These are phyloP conservation scores for Mycena floridula DNA, from an alignment of 768 basidiomycete genomes.

Conservation along the genomic window DNA sequence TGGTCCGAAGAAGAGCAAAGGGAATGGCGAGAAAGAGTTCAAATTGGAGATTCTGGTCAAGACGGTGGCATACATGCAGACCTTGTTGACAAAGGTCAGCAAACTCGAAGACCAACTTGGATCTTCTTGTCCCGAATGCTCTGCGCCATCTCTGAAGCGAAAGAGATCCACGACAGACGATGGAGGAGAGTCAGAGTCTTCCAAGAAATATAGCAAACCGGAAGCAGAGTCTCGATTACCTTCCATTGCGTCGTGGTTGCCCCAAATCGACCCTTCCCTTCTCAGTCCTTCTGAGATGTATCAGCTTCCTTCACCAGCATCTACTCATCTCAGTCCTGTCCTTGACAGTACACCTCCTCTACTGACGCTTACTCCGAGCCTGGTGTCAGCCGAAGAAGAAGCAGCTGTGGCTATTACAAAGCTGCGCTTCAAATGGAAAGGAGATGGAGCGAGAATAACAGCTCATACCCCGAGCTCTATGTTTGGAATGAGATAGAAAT, in stretches of 20 bases:
- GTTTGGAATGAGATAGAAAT: constrained; percentile 17
- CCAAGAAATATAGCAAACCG: constrained; percentile 6
- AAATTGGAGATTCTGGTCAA: constrained; percentile 86
- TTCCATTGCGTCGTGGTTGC: constrained; percentile 66
- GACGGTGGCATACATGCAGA: constrained; percentile 74
- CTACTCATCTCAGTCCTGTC: constrained; percentile 40
- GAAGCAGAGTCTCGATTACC: constrained; percentile 40
- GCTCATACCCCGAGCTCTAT: constrained; percentile 26
- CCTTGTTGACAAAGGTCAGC: constrained; percentile 52
- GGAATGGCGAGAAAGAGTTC: constrained; percentile 77
- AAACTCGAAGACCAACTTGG: constrained; percentile 24
- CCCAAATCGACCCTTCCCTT: constrained; percentile 25
- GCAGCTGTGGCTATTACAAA: constrained; percentile 61
- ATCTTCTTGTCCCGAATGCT: not conserved
- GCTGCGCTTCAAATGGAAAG: constrained; percentile 45
- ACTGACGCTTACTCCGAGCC: constrained; percentile 42
- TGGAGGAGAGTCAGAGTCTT: constrained; percentile 1
- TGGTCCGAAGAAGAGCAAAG: constrained; percentile 37
- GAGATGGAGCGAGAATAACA: constrained; percentile 4
- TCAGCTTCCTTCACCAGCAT: constrained; percentile 51
- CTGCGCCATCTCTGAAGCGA: not conserved
- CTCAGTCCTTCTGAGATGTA: constrained; percentile 19
- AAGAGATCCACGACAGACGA: constrained; percentile 3
- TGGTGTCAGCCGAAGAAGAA: too few species aligned
- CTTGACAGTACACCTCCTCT: constrained; percentile 31